Evolutionary conservation across 805 yeast genomes (phyloP).

Genomic region (Yamadazyma laniorum): DNA sequence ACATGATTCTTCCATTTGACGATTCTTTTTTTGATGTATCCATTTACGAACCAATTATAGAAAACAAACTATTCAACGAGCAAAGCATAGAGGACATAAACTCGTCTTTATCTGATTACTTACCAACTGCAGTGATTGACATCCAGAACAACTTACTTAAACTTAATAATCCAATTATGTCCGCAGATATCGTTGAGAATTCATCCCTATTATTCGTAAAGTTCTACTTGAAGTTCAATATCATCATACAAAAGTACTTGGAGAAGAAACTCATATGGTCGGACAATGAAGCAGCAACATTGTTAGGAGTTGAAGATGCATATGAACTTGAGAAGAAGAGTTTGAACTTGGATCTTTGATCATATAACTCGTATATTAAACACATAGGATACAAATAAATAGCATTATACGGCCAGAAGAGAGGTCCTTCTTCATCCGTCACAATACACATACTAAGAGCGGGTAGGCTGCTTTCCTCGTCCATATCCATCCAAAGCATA

Average conservation of each 20-base stretch:
- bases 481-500: slow-evolving; percentile 90
- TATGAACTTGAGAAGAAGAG: slow-evolving; percentile 9
- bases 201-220: slow-evolving; percentile 51
- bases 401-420: too few species aligned
- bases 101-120: slow-evolving; percentile 44
- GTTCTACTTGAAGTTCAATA: slow-evolving; percentile 42
- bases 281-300: slow-evolving; percentile 59
- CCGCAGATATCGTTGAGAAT: slow-evolving; percentile 50
- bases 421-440: too few species aligned
- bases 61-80: slow-evolving; percentile 54
- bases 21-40: slow-evolving; percentile 60
- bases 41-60: slow-evolving; percentile 62
- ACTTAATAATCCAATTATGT: slow-evolving; percentile 61
- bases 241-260: slow-evolving; percentile 38
- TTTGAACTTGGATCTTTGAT: slow-evolving; percentile 7
- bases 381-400: too few species aligned
- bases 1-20: slow-evolving; percentile 67
- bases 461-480: slow-evolving; percentile 67
- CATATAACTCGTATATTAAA: too few species aligned
- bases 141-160: slow-evolving; percentile 54
- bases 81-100: slow-evolving; percentile 46
- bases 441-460: neutral
- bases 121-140: slow-evolving; percentile 63
- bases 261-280: slow-evolving; percentile 48
- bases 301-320: slow-evolving; percentile 62